Conservation (phyloP, 176 grass and related monocot genomes). For the Phoenix roebelenii region DNA sequence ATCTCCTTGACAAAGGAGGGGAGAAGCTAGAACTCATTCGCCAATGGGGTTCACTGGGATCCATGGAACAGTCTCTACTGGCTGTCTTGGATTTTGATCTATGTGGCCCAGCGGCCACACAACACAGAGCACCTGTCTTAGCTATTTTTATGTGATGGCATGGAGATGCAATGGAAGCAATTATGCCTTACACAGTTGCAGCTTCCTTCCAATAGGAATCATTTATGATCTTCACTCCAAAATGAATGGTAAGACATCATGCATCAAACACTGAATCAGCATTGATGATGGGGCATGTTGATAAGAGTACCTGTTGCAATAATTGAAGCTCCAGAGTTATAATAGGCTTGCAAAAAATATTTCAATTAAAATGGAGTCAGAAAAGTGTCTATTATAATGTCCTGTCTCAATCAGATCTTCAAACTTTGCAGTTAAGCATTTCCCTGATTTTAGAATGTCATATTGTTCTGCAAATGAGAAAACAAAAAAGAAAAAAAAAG, state of each 20-base stretch:
- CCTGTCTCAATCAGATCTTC: no score
- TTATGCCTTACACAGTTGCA: background rate
- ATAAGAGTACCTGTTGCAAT: no score
- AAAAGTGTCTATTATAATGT: no score
- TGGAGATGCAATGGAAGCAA: conserved; percentile 23
- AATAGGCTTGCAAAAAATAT: no score
- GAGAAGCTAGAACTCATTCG: conserved; percentile 86
- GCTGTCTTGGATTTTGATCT: conserved; percentile 60
- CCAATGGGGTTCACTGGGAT: conserved; percentile 79
- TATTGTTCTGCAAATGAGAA: no score
- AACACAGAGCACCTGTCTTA: conserved; percentile 96
- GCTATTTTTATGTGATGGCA: conserved; percentile 38
- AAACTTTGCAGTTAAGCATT: no score
- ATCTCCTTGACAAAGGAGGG: conserved; percentile 58
- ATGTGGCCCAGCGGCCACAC: conserved; percentile 96
- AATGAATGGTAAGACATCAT: background rate
- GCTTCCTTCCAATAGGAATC: background rate
- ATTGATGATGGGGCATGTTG: no score
- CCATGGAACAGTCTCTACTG: conserved; percentile 74
- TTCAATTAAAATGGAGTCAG: no score
- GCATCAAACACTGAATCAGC: background rate
- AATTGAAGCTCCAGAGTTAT: no score
- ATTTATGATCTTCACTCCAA: background rate
- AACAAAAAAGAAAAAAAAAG: no score
- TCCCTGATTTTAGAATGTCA: no score